A percentile compares a stretch with the other conserved stretches of the same genome.
These are phyloP conservation scores for Astrothelium subdiscretum DNA, from an alignment of 495 filamentous ascomycete genomes.

Conservation along the genomic window DNA sequence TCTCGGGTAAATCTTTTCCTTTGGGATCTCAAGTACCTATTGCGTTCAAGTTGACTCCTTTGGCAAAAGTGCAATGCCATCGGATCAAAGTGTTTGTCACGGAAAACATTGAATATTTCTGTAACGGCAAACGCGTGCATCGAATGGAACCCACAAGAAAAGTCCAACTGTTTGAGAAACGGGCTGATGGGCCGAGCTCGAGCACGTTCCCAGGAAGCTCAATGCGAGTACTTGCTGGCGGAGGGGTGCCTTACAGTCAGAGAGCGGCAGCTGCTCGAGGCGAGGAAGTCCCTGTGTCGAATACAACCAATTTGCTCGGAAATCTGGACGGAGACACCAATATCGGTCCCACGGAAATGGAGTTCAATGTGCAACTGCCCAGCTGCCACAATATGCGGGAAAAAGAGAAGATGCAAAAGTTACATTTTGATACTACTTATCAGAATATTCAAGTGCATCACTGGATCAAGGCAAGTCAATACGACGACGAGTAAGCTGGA, in stretches of 20 bases:
- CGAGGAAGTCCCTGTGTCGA: conserved; percentile 39
- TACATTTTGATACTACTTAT: conserved; percentile 94
- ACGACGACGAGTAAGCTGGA: neutral
- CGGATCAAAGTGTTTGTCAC: conserved; percentile 92
- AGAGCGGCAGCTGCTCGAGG: conserved; percentile 48
- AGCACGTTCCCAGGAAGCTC: conserved; percentile 73
- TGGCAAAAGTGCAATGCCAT: conserved; percentile 94
- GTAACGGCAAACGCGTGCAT: conserved; percentile 74
- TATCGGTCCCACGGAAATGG: conserved; percentile 88
- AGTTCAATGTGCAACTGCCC: conserved; percentile 89
- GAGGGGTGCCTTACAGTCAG: conserved; percentile 59
- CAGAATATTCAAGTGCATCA: conserved; percentile 94
- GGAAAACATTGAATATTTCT: conserved; percentile 90
- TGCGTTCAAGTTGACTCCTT: conserved; percentile 90
- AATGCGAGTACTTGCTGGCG: conserved; percentile 67
- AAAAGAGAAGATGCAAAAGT: conserved; percentile 55
- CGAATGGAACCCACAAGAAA: conserved; percentile 77
- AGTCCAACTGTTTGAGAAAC: conserved; percentile 80
- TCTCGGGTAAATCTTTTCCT: conserved; percentile 96
- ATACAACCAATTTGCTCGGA: conserved; percentile 63
- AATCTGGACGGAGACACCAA: conserved; percentile 55
- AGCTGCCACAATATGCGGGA: conserved; percentile 80
- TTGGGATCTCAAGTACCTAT: conserved; percentile 88
- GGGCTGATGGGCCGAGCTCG: conserved; percentile 64
- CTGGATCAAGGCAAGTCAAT: conserved; percentile 82